Conservation (phyloP, 805 yeast species). For the Metahyphopichia silvanorum region DNA sequence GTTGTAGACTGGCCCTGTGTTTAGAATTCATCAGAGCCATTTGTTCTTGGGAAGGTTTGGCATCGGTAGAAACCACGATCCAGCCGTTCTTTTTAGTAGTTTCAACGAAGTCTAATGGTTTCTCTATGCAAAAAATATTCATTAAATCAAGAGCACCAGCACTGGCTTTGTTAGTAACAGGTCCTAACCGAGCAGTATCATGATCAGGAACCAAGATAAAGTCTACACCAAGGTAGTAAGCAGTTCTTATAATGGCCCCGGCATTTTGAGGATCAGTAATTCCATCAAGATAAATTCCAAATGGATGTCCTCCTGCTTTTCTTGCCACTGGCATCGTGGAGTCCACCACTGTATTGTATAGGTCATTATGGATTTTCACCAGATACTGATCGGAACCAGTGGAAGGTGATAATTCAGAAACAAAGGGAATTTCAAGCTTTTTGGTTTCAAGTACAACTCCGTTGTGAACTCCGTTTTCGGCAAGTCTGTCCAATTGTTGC, state of each 20-base stretch:
- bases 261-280: conserved; percentile 84
- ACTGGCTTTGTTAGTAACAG: conserved; percentile 75
- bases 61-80: conserved; percentile 64
- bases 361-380: conserved; percentile 14
- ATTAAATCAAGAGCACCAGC: conserved; percentile 81
- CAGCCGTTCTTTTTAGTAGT: conserved; percentile 58
- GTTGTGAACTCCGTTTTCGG: conserved; percentile 74
- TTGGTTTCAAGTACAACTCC: conserved; percentile 72
- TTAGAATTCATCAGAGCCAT: conserved; percentile 14
- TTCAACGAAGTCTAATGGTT: conserved; percentile 62
- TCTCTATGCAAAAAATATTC: conserved; percentile 54
- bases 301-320: conserved; percentile 34
- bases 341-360: conserved; percentile 10
- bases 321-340: conserved; percentile 14
- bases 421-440: conserved; percentile 39
- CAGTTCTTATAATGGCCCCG: conserved; percentile 79
- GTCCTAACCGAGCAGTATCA: conserved; percentile 72
- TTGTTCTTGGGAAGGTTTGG: conserved; percentile 25
- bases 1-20: conserved; percentile 26
- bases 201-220: conserved; percentile 66
- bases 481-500: conserved; percentile 56
- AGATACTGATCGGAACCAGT: conserved; percentile 22
- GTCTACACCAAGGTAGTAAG: conserved; percentile 80
- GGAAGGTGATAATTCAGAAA: conserved; percentile 12
- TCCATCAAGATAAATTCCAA: conserved; percentile 76